Conservation (phyloP, 805 yeast species). For the Saturnispora sekii region DNA sequence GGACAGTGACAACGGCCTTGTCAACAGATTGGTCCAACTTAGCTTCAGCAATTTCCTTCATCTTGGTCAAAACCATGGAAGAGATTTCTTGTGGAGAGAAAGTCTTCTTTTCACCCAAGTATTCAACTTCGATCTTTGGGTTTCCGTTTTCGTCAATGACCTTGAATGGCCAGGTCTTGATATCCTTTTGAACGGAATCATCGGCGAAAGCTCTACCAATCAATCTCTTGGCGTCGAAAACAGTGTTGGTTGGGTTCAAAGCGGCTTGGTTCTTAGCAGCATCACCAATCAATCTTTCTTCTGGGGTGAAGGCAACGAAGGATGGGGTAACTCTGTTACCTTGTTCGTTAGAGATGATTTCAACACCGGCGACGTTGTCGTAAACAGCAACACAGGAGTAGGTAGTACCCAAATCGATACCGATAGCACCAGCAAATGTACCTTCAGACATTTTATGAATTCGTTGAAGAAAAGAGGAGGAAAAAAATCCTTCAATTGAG, state of each 20-base stretch:
- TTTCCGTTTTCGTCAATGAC: constrained; percentile 54
- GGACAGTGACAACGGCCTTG: constrained; percentile 70
- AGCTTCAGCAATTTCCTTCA: constrained; percentile 77
- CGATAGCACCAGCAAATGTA: constrained; percentile 98
- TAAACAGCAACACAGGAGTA: constrained; percentile 71
- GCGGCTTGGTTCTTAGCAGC: constrained; percentile 82
- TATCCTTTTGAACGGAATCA: constrained; percentile 74
- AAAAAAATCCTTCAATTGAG: constrained; percentile 14
- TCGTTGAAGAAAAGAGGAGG: constrained; percentile 2
- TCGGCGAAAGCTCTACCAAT: constrained; percentile 73
- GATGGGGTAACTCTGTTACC: constrained; percentile 83
- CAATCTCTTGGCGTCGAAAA: constrained; percentile 76
- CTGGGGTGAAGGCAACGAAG: constrained; percentile 70
- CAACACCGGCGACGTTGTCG: constrained; percentile 55
- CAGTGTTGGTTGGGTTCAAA: constrained; percentile 67
- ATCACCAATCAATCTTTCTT: constrained; percentile 73
- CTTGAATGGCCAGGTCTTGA: constrained; percentile 84
- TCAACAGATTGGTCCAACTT: constrained; percentile 62
- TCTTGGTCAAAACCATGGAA: constrained; percentile 69
- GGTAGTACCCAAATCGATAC: constrained; percentile 96
- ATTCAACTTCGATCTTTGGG: constrained; percentile 63
- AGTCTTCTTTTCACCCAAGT: constrained; percentile 57
- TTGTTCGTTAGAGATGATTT: constrained; percentile 74
- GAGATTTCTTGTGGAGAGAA: constrained; percentile 71
- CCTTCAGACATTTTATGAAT: constrained; percentile 77